Evolutionary conservation across 495 filamentous ascomycete genomes (phyloP).

Genomic region (Aspergillus avenaceus): DNA sequence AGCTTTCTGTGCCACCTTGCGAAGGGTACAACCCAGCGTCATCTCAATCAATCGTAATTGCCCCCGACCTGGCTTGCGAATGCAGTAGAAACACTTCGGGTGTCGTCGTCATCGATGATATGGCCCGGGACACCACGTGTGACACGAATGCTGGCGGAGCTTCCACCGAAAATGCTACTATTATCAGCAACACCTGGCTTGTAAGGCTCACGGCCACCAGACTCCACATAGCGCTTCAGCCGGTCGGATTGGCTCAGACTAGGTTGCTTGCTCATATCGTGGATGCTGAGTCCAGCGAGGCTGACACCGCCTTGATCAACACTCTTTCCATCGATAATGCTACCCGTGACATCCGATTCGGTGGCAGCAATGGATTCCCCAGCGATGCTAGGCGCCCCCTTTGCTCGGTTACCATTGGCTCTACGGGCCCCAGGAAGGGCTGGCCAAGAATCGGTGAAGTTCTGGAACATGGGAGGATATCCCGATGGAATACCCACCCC

Average conservation of each 20-base stretch:
- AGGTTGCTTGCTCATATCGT: slow-evolving; percentile 70
- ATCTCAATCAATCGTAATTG: slow-evolving; percentile 74
- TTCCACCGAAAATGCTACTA: slow-evolving; percentile 72
- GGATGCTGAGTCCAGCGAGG: slow-evolving; percentile 72
- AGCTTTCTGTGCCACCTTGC: slow-evolving; percentile 13
- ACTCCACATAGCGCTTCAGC: slow-evolving; percentile 84
- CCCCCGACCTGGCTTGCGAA: slow-evolving; percentile 93
- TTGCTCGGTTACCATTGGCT: slow-evolving; percentile 55
- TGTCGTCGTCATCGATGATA: slow-evolving; percentile 74
- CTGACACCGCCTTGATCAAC: slow-evolving; percentile 83
- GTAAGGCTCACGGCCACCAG: slow-evolving; percentile 54
- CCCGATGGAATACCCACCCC: slow-evolving; percentile 74
- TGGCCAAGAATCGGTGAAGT: slow-evolving; percentile 89
- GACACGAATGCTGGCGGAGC: slow-evolving; percentile 57
- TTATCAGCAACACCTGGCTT: slow-evolving; percentile 46
- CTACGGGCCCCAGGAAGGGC: slow-evolving; percentile 61
- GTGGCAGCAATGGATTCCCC: slow-evolving; percentile 88
- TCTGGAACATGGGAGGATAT: slow-evolving; percentile 93
- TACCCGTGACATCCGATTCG: slow-evolving; percentile 76
- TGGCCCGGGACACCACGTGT: slow-evolving; percentile 48
- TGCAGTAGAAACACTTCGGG: slow-evolving; percentile 89
- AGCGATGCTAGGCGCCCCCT: slow-evolving; percentile 71
- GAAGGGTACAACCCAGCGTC: slow-evolving; percentile 3
- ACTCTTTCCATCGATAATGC: slow-evolving; percentile 64
- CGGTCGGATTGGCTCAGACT: slow-evolving; percentile 83